Percentiles rank a stretch among this genome's conserved stretches.
Conservation (phyloP, 345 rosid genomes). For the Mangifera indica region DNA sequence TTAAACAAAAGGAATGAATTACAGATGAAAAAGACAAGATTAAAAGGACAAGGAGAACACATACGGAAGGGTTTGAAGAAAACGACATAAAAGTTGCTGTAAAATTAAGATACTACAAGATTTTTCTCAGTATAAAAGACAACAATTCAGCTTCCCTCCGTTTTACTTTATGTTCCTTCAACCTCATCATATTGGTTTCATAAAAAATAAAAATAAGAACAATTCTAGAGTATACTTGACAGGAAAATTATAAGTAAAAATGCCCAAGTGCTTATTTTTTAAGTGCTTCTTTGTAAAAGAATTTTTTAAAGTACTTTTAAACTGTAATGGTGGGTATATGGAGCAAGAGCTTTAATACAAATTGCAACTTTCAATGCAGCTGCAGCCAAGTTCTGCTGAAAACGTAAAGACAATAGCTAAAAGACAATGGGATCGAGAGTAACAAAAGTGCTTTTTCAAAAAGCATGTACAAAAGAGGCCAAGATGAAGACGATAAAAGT, state of each 20-base stretch:
- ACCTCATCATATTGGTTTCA: no score
- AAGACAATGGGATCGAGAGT: background rate
- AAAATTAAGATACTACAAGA: constrained; percentile 9
- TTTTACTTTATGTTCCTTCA: background rate
- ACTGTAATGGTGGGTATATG: no score
- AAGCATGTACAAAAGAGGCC: background rate
- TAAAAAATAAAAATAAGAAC: no score
- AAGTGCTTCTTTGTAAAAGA: no score
- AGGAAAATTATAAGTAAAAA: no score
- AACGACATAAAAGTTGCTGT: background rate
- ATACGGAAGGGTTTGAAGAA: no score
- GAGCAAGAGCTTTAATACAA: background rate
- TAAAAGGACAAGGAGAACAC: background rate
- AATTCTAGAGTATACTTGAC: no score
- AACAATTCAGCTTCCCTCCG: background rate
- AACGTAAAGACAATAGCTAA: background rate
- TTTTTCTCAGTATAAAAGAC: background rate
- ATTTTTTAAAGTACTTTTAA: no score
- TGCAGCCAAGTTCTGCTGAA: background rate
- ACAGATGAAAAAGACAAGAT: background rate
- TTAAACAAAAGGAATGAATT: background rate
- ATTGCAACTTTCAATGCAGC: constrained; percentile 3
- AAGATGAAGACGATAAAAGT: background rate
- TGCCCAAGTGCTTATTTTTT: no score
- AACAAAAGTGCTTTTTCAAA: background rate